These are phyloP conservation scores for Suillus lakei DNA, from an alignment of 768 basidiomycete species.

Conservation along the genomic window DNA sequence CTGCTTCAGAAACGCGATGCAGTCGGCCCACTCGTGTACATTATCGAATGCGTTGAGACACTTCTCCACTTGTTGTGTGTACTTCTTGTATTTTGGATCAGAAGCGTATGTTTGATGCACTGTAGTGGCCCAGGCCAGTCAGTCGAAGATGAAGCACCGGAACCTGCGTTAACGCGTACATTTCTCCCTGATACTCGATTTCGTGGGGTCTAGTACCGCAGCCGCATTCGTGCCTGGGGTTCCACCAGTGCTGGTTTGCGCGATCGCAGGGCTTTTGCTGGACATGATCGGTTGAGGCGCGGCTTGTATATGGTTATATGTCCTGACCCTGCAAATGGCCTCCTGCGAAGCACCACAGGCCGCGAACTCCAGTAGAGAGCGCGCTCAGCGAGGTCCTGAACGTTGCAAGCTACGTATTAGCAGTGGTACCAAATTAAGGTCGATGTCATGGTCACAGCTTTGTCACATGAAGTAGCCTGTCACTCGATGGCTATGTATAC, in stretches of 20 bases:
- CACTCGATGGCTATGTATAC: too few species aligned
- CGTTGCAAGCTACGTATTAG: conserved; percentile 1
- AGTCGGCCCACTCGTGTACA: conserved; percentile 99
- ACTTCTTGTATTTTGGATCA: conserved; percentile 96
- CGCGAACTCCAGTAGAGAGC: neutral
- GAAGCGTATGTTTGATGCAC: conserved; percentile 63
- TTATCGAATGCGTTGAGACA: conserved; percentile 92
- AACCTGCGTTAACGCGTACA: neutral
- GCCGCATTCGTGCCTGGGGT: conserved; percentile 2
- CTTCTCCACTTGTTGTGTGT: conserved; percentile 89
- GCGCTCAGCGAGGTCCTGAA: neutral
- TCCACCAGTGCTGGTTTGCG: conserved; percentile 2
- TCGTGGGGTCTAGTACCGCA: neutral
- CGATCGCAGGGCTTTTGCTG: neutral
- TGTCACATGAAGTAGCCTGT: neutral
- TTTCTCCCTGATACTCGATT: neutral
- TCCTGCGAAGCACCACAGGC: neutral
- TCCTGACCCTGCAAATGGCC: neutral
- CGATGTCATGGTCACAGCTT: neutral
- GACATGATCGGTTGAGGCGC: conserved; percentile 1
- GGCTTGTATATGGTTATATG: neutral
- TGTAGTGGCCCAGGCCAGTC: conserved; percentile 40
- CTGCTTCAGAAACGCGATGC: conserved; percentile 95
- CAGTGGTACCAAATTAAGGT: conserved; percentile 3
- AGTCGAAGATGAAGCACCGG: neutral